Evolutionary conservation across 2,329 filamentous ascomycete species (phyloP), one percentile per base, ranked within the genome.

Genomic region (Zalaria obscura): DNA sequence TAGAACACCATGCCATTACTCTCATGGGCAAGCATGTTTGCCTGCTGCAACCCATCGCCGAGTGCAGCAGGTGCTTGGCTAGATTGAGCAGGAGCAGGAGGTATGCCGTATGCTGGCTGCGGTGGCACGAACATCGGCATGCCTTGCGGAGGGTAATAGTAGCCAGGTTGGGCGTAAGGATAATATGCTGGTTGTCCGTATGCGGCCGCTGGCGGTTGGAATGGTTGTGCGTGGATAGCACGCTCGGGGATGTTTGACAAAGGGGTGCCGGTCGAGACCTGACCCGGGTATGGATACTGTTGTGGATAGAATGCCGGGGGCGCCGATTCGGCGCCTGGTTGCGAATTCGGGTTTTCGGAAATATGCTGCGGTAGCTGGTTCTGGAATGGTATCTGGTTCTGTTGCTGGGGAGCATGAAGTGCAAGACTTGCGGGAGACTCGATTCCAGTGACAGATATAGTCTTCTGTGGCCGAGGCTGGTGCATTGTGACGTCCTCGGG

Each of bases 1-100:
- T 94, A 98, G 61, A 93, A 96, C 1, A 94, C 87, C 74, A 93
- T 96, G 47, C 91, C 91, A 51, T 94, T 93, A 48, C 80, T 79
- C 65, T 96, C 89, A 59, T 95, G 88, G 0, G 86, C 85, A 18
- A 81, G 72, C 43, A 75, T 74, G 11, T 68, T 69, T 3, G 65
- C 61, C 48, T 73, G 75, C 27, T 45, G 45, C n/a, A 41, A 44
- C 3, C 36, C 33, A 26, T 44, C 40, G 4, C 41, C 36, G 18
- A 43, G 37, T 29, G 50, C 46, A 6, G 45, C 34, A 25, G 42
- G 36, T 32, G 39, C 42, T 25, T 46, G 46, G 64, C 58, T 48
- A 58, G 44, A 37, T 40, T 61, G 59, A 32, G 52, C 43, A n/a
- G 50, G 50, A 31, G 51, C 56, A 27, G 58, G 58, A 6, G 62